Base-by-base conservation (phyloP, 139 green algal species). In the Parachlorella kessleri region DNA sequence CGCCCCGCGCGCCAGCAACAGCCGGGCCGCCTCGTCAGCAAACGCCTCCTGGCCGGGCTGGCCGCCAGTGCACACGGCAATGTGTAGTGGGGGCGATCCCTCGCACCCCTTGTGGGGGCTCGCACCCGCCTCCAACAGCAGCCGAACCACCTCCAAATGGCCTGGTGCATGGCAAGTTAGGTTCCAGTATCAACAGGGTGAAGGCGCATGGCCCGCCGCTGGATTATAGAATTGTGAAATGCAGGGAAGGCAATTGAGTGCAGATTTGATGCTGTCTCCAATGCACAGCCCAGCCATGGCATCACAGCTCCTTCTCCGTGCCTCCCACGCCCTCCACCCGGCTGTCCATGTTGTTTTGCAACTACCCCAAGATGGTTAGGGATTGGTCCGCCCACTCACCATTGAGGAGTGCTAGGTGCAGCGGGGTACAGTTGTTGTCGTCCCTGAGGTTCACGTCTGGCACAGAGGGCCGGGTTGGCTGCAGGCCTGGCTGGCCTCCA, bases 341-440 rank as follows among this genome's bases (percentile, higher is more conserved):
- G 30, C 18, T 4, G 28, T 18, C 3, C 21, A 55, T 33, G 28
- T 21, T 38, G 30, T 40, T 40, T 24, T 18, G 10, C 30, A 33
- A 55, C 23, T 21, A 73, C 37, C 6, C 18, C 35, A 18, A 66
- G 6, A 66, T 9, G 40, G 26, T 39, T 3, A 38, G 24, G 14
- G 33, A 65, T 39, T 55, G 6, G 33, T 3, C 28, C 3, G 59
- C 14, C 2, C 23, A 26, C 55, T 30, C 39, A 89, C 92, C 92
- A 39, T 92, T 84, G 6, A 97, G 79, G 30, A 97, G 80, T 33
- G 94, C 92, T 1, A 97, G 55, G 85, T 98, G 94, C 64, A 98
- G 73, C 0, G 94, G 91, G 18, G 93, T 95, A 75, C 87, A 94
- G 1, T 82, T 78, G 28, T 91, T 72, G 2, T 68, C 63, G 68